phyloP scores from a whole-genome alignment of 306 rosid genomes.

The Prosopis cineraria region DNA sequence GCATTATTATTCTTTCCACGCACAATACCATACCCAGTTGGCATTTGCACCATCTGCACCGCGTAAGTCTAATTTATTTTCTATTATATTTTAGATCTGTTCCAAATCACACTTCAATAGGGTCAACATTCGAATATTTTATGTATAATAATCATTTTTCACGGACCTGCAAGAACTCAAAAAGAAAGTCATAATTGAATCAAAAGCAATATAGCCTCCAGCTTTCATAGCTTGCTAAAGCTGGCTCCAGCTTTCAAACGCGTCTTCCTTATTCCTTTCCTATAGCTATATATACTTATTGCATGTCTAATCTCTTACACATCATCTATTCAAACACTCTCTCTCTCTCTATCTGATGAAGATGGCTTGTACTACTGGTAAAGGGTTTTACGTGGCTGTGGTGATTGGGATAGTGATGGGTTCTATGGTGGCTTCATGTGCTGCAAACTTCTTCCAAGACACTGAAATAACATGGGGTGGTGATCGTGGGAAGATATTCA shows the following conservation, averaged over 20 bases:
- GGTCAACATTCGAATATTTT: not conserved
- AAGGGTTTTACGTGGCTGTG: slow-evolving; percentile 31
- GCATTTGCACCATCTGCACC: not conserved
- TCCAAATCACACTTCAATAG: not conserved
- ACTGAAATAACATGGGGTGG: slow-evolving; percentile 72
- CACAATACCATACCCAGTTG: not conserved
- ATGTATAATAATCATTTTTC: not conserved
- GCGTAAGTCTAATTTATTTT: not conserved
- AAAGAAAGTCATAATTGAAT: not conserved
- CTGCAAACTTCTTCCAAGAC: slow-evolving; percentile 66
- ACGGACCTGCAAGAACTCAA: not conserved
- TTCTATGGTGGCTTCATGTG: slow-evolving; percentile 36
- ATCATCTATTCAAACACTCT: slow-evolving; percentile 29
- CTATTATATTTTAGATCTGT: not conserved
- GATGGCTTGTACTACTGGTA: not conserved
- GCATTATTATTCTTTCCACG: not conserved
- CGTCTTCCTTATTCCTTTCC: not conserved
- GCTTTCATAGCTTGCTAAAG: not conserved
- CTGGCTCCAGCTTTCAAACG: not conserved
- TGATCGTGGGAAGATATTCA: slow-evolving; percentile 54
- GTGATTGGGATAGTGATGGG: slow-evolving; percentile 37
- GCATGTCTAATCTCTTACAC: slow-evolving; percentile 27
- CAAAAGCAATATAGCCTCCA: not conserved
- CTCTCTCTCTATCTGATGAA: not conserved
- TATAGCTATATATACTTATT: not conserved